Percentiles rank a stretch among this genome's conserved stretches.
phyloP scores from a whole-genome alignment of 371 early-diverging fungal genomes.

The Circinella minor region DNA sequence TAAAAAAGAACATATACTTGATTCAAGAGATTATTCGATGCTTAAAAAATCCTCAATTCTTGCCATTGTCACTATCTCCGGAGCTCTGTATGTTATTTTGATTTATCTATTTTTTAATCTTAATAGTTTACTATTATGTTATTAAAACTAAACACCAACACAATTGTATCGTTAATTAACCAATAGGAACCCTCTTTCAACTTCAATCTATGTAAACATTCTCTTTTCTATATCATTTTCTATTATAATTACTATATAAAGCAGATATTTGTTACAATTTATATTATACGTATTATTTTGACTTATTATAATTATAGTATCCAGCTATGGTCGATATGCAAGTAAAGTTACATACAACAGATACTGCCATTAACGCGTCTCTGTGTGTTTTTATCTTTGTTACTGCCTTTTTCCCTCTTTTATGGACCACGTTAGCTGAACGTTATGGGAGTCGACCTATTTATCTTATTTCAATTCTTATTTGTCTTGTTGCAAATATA shows the following conservation, averaged over 20 bases:
- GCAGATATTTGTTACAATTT: too few species aligned
- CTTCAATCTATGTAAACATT: too few species aligned
- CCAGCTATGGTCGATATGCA: constrained; percentile 32
- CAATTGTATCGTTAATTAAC: too few species aligned
- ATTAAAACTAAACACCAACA: neutral
- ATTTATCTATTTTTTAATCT: too few species aligned
- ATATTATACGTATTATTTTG: too few species aligned
- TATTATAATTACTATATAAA: constrained; percentile 5
- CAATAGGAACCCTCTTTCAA: too few species aligned
- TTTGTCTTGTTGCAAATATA: constrained; percentile 28
- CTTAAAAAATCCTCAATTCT: constrained; percentile 21
- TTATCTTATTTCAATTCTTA: constrained; percentile 29
- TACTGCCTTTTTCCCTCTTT: constrained; percentile 32
- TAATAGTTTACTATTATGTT: too few species aligned
- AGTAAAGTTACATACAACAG: constrained; percentile 24
- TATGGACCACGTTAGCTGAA: constrained; percentile 28
- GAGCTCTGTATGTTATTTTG: constrained; percentile 18
- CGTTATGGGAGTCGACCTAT: constrained; percentile 28
- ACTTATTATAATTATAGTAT: too few species aligned
- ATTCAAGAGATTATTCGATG: constrained; percentile 21
- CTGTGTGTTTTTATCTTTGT: constrained; percentile 33
- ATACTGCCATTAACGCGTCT: constrained; percentile 34
- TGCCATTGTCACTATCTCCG: constrained; percentile 20
- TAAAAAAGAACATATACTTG: constrained; percentile 3
- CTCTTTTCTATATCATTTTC: too few species aligned